Evolutionary conservation across 345 rosid species (phyloP), one percentile per base, ranked within the genome.

Genomic region (Pistacia atlantica): DNA sequence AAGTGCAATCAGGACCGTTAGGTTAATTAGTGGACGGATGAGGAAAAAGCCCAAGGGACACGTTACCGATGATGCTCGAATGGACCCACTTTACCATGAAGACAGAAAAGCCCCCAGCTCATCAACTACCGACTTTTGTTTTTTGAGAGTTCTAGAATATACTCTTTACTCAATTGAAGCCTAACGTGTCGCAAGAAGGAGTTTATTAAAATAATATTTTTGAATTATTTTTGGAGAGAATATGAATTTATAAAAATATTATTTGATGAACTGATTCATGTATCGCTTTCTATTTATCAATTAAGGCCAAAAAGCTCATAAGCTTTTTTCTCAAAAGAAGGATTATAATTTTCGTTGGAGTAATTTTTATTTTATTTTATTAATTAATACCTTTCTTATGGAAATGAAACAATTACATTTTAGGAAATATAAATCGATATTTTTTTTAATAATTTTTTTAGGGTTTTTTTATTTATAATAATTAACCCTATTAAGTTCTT

Each of bases 31-130:
- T 54, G 82, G 46, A 64, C 35, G 76, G 77, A 71, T 51, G 18
- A 28, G 4, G 45, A 54, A 4, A 31, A 25, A 59, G 54, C 52
- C 67, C 4, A 1, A 61, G 48, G 22, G 38, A 68, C 75, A 73
- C 78, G 75, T 55, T 71, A 65, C 25, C 20, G 20, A 13, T 25
- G 17, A 54, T 7, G 49, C 64, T 7, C 37, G 9, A 9, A 2
- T 45, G 66, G 56, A 4, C 82, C 82, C 72, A 74, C 46, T 55
- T 38, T 33, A 62, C 55, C 60, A 62, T 74, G 77, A 54, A 54
- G 77, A 60, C 77, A 42, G 20, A 18, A 63, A 67, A 73, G 56
- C 69, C 46, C 54, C 77, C 77, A 38, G 58, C 65, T 60, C 46
- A 51, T 17, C 68, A 18, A 2, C 72, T 4, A 67, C 81, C 78